Percentiles rank a stretch among this genome's conserved stretches.
phyloP scores from a whole-genome alignment of 164 flowering plant species.

The Litsea cubeba region DNA sequence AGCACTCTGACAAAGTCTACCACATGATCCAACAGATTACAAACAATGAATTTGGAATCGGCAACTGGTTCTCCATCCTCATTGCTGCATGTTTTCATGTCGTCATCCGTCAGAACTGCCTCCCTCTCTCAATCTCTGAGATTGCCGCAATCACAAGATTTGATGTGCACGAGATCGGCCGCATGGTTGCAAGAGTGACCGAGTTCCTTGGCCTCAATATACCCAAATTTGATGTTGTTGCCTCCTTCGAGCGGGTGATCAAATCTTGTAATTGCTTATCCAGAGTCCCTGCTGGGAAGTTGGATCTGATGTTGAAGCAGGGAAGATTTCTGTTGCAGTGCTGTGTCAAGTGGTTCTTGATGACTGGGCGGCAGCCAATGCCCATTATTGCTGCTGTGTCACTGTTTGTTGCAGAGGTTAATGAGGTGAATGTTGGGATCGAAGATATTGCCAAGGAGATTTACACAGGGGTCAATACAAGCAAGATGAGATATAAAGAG shows the following conservation, averaged over 20 bases:
- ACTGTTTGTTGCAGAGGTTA: constrained; percentile 57
- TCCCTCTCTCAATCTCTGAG: constrained; percentile 43
- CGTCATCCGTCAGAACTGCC: constrained; percentile 39
- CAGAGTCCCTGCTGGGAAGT: constrained; percentile 24
- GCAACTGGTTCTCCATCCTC: constrained; percentile 62
- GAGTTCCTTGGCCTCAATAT: constrained; percentile 43
- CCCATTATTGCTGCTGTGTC: constrained; percentile 59
- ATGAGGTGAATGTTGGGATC: constrained; percentile 42
- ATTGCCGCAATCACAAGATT: constrained; percentile 35
- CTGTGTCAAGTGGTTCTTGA: constrained; percentile 71
- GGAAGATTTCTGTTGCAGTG: constrained; percentile 75
- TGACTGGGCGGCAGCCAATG: constrained; percentile 70
- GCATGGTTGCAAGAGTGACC: constrained; percentile 64
- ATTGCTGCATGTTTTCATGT: constrained; percentile 76
- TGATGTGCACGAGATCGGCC: constrained; percentile 59
- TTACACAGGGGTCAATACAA: constrained; percentile 36
- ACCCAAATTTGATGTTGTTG: constrained; percentile 57
- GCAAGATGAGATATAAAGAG: constrained; percentile 59
- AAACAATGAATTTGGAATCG: constrained; percentile 60
- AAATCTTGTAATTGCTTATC: constrained; percentile 28
- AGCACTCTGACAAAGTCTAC: constrained; percentile 30
- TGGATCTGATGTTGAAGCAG: constrained; percentile 44
- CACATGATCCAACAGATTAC: constrained; percentile 49
- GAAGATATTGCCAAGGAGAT: constrained; percentile 57
- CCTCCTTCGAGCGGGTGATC: constrained; percentile 34